Base-by-base conservation (phyloP, 805 yeast species). In the Lipomyces mesembrius region DNA sequence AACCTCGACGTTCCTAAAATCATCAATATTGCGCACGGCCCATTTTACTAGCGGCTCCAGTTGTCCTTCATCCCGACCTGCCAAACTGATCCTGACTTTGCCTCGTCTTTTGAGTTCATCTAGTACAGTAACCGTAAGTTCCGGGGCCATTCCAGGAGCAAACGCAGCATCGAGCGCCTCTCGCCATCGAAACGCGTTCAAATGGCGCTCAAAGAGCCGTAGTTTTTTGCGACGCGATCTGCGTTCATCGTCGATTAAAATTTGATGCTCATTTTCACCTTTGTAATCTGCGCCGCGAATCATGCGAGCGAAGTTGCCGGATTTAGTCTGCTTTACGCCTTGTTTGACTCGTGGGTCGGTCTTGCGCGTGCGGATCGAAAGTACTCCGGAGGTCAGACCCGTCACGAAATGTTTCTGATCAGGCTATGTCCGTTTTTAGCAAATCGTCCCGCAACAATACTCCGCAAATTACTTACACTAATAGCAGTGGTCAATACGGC, bases 151-250 rank as follows among this genome's bases (percentile, higher is more conserved):
- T 12, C 97, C 97, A 2, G 89, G 84, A 14, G 85, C 82, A 70
- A 94, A 88, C 0, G 97, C 98, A 66, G 88, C 83, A 77, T 94
- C 97, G 56, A 95, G 82, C 3, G 98, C 98, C 72, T 93, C 98
- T 2, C 88, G 77, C 97, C 98, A 95, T 75, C 89, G 86, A 82
- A 95, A 95, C 34, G 90, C 90, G 75, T 91, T 90, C 69, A 95
- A 82, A 74, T 89, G 89, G 75, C 84, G 89, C 77, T 95, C 99
- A 75, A 88, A 94, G 58, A 86, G 88, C 77, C 88, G 88, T 65
- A 92, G 83, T 77, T 88, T 91, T 63, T 82, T 80, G 14, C 69
- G 59, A n/a, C 61, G 60, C 59, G 57, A 35, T 39, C 64, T 57
- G 27, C 37, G 58, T 22, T 65, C 52, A 69, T 91, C 91, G 64